Base-by-base conservation (phyloP, 31 red algal genomes). In the Asparagopsis taxiformis region DNA sequence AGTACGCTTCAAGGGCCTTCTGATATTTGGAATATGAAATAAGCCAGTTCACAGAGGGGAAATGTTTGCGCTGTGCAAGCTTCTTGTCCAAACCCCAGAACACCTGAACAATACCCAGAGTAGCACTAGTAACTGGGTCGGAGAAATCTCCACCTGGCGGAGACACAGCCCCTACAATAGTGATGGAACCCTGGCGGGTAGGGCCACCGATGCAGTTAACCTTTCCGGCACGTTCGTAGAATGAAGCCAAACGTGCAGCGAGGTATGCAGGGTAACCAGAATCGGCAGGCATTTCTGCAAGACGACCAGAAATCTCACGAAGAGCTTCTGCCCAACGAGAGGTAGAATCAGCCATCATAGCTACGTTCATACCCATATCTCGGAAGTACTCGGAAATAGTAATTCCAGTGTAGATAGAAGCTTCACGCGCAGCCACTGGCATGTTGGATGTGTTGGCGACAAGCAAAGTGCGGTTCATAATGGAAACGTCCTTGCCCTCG, bases 261-360 rank as follows among this genome's bases (percentile, higher is more conserved):
- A 99, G 75, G 62, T 99, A 99, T 9, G 96, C 96, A 24, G 96
- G 96, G 53, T 92, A 99, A 34, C 91, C 96, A 33, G 88, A 92
- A 72, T 99, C 96, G 54, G 91, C 96, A 53, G 96, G 96, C 91
- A 99, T 99, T 66, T 99, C 96, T 17, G 91, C 96, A 31, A 99
- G 78, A 68, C 96, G 91, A 51, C 96, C 96, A 70, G 88, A 93
- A 75, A 99, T 99, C 72, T 99, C 96, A 73, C 96, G 78, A 43
- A 99, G 80, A 1, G 96, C 96, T 75, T 99, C 91, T 31, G 96
- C 96, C 96, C 96, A 99, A 52, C 96, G 91, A 69, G 91, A 94
- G 10, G 91, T 95, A 37, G 91, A 94, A 52, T 99, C 96, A 72
- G 96, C 96, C 91, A 99, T 95, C 91, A 99, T 95, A 62, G 88